Evolutionary conservation across 2,329 filamentous ascomycete species (phyloP), one percentile per base, ranked within the genome.

Genomic region (Penicillium sp.): DNA sequence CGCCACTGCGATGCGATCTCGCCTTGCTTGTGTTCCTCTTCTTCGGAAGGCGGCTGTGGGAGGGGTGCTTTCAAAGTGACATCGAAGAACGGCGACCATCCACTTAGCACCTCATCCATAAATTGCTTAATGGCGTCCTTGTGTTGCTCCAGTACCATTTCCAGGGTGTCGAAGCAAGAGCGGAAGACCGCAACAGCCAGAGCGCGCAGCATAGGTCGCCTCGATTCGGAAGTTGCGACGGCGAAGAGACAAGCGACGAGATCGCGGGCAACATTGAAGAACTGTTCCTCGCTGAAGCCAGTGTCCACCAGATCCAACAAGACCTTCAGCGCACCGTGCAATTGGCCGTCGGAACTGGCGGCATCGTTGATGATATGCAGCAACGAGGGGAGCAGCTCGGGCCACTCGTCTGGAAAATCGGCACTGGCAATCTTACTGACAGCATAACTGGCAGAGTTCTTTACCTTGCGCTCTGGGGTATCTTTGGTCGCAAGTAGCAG

Each of bases 371-470:
- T 89, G 47, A 92, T 81, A 41, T 84, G 83, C 57, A 99, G 83
- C 40, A 97, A 81, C 32, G 86, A 84, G 21, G 91, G 90, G 29
- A 99, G 84, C 41, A 99, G 84, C 61, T 85, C 84, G n/a, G 92
- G 91, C 94, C 94, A 99, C 67, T 92, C 84, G 56, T 97, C 91
- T 49, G 94, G 94, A 70, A 96, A 97, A 77, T 99, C 94, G 67
- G 88, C 85, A 59, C 87, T 88, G 53, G 94, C 94, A 64, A 99
- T 96, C 77, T 96, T 97, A 79, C 92, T 93, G 58, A 97, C 90
- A 5, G 88, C 86, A 63, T 87, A 90, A 80, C 92, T 95, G 48
- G 93, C 90, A n/a, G 89, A 86, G 52, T 87, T 84, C 78, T 94
- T 94, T 69, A 97, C 87, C 76, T 90, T 96, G 64, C 91, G 85